A percentile compares a stretch with the other conserved stretches of the same genome.
Conservation (phyloP, 768 basidiomycete genomes). For the Tricholoma saponaceum region DNA sequence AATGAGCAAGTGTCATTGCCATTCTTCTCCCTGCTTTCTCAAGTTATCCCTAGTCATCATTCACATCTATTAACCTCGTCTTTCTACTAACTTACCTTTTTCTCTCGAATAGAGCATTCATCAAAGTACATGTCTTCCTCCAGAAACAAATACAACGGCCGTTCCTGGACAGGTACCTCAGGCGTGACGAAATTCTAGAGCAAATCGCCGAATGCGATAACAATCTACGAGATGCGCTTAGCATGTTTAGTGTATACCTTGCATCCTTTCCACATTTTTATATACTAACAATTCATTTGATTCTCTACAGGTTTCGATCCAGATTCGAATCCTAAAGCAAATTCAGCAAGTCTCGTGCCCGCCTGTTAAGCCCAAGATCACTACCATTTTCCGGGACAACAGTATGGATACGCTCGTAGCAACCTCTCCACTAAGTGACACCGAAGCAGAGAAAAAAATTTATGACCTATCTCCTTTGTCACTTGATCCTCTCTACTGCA, state of each 20-base stretch:
- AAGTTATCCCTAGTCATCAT: neutral
- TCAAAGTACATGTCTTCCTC: constrained; percentile 45
- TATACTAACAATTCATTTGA: neutral
- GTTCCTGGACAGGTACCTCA: constrained; percentile 75
- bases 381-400: too few relatives aligned
- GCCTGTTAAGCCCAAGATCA: neutral
- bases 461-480: too few relatives aligned
- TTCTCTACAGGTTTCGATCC: neutral
- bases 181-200: constrained; percentile 61
- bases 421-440: neutral
- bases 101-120: constrained; percentile 32
- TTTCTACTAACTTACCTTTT: neutral
- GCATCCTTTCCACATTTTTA: neutral
- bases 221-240: constrained; percentile 15
- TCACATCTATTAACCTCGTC: neutral
- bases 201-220: constrained; percentile 51
- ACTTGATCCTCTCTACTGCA: too few relatives aligned
- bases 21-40: neutral
- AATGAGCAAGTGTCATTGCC: constrained; percentile 35
- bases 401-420: neutral
- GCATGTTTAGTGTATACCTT: neutral
- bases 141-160: constrained; percentile 59
- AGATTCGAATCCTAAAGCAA: neutral
- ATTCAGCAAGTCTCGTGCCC: neutral
- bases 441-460: neutral